These are phyloP conservation scores for Lachancea nothofagi DNA, from an alignment of 805 yeast species.

Conservation along the genomic window DNA sequence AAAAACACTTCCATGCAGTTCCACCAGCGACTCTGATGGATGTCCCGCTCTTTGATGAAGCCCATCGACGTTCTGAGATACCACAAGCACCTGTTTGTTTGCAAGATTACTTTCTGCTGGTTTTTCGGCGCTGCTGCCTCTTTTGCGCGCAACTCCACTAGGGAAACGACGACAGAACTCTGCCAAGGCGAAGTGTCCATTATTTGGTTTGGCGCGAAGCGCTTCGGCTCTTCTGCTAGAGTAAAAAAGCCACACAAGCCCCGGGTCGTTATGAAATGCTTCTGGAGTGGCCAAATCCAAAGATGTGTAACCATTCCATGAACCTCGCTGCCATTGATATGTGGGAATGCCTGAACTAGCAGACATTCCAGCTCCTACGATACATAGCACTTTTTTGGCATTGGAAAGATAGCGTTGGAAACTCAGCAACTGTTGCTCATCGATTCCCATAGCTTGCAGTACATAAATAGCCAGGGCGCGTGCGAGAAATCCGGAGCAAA, in stretches of 20 bases:
- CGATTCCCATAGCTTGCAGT: conserved; percentile 1
- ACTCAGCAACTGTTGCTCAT: conserved; percentile 21
- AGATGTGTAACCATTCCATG: conserved; percentile 73
- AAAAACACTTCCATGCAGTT: conserved; percentile 77
- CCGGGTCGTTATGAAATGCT: conserved; percentile 78
- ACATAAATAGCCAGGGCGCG: background rate
- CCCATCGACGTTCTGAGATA: conserved; percentile 84
- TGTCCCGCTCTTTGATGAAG: conserved; percentile 63
- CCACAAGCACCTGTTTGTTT: conserved; percentile 48
- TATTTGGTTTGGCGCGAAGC: conserved; percentile 61
- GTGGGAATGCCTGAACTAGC: conserved; percentile 74
- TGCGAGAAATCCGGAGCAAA: background rate
- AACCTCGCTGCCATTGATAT: conserved; percentile 64
- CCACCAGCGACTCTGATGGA: conserved; percentile 45
- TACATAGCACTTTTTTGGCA: conserved; percentile 49
- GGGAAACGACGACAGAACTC: conserved; percentile 33
- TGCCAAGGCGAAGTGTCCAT: conserved; percentile 67
- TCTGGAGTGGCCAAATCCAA: conserved; percentile 89
- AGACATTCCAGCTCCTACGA: conserved; percentile 81
- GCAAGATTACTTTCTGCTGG: conserved; percentile 36
- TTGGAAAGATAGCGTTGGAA: conserved; percentile 47
- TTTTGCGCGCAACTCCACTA: conserved; percentile 1
- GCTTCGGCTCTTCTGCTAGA: conserved; percentile 63
- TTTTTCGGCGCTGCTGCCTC: background rate
- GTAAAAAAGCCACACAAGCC: conserved; percentile 87